Conservation (phyloP, 768 basidiomycete genomes). For the Tylopilus felleus region DNA sequence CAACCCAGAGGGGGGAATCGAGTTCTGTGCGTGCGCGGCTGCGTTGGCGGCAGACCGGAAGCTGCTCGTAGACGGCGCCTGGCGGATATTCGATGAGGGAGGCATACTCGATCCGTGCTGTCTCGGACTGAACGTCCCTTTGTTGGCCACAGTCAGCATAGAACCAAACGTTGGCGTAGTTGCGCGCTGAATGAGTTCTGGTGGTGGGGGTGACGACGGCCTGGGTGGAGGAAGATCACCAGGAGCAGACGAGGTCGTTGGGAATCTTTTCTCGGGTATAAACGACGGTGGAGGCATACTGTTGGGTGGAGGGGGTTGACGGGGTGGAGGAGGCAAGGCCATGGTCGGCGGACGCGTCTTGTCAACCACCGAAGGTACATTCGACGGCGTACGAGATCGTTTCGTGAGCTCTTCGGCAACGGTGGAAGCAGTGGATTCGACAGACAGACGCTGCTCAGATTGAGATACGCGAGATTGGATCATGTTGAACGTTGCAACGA, state of each 20-base stretch:
- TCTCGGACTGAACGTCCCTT: conserved; percentile 45
- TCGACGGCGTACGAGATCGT: conserved; percentile 65
- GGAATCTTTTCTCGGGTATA: conserved; percentile 65
- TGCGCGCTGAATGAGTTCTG: conserved; percentile 89
- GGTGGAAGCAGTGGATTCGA: conserved; percentile 65
- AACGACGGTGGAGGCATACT: conserved; percentile 75
- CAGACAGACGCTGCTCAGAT: conserved; percentile 65
- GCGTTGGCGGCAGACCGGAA: conserved; percentile 74
- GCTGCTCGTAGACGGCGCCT: conserved; percentile 75
- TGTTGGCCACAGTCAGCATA: conserved; percentile 54
- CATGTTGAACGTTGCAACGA: conserved; percentile 40
- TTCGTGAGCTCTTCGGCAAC: conserved; percentile 43
- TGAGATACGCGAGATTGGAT: conserved; percentile 49
- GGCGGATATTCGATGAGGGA: conserved; percentile 62
- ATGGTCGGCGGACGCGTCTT: conserved; percentile 85
- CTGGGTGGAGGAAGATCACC: conserved; percentile 73
- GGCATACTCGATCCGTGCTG: conserved; percentile 77
- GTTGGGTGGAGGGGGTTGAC: conserved; percentile 64
- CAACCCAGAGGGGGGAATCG: conserved; percentile 40
- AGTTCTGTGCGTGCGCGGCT: conserved; percentile 47
- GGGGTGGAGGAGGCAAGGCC: conserved; percentile 77
- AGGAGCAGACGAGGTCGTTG: conserved; percentile 41
- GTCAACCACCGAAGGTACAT: conserved; percentile 53
- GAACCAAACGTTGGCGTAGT: conserved; percentile 80
- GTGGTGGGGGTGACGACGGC: conserved; percentile 89